Evolutionary conservation across 805 yeast species (phyloP), one percentile per base, ranked within the genome.

Genomic region (Diddensiella caesifluorescens): DNA sequence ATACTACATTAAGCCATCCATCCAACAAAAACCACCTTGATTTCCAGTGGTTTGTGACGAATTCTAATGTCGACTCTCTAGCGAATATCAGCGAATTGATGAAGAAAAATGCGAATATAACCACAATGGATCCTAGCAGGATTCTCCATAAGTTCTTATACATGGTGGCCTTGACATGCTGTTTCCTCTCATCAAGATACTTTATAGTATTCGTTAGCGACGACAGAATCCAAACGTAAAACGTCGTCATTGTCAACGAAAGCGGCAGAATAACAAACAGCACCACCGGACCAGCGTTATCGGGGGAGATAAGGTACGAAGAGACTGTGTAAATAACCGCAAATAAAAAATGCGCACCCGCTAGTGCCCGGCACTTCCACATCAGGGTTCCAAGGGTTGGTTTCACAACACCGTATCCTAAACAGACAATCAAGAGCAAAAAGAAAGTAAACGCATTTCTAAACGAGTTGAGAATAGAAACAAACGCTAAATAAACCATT

Each of bases 351-450:
- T 79, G 83, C 12, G 73, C 62, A 4, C 59, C 72, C 1, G 84
- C 75, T 39, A 80, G 69, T 10, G 77, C 60, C 54, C 79, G 73
- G 60, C 86, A 77, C 60, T 71, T 78, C 54, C 79, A 69, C 95
- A 92, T 86, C 42, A 77, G 75, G 60, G 77, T 76, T 35, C 88
- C 84, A 46, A 92, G 73, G 48, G 88, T 82, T 35, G 95, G 88
- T 57, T 77, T 79, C 38, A 92, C 97, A 36, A 92, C 88, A 48
- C 97, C 97, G 64, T 89, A 92, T 30, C 99, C 99, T 51, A 89
- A 69, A 10, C 94, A 74, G 42, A 92, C 90, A 54, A 87, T 81
- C 50, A 90, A 69, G 42, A 92, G 69, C 54, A 92, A 67, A 67
- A 90, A 92, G 64, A 90, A 83, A 5, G 96, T 84, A 60, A 87